A percentile compares a stretch with the other conserved stretches of the same genome.
Conservation (phyloP, 495 filamentous ascomycete genomes). For the Lophiotrema nucula region DNA sequence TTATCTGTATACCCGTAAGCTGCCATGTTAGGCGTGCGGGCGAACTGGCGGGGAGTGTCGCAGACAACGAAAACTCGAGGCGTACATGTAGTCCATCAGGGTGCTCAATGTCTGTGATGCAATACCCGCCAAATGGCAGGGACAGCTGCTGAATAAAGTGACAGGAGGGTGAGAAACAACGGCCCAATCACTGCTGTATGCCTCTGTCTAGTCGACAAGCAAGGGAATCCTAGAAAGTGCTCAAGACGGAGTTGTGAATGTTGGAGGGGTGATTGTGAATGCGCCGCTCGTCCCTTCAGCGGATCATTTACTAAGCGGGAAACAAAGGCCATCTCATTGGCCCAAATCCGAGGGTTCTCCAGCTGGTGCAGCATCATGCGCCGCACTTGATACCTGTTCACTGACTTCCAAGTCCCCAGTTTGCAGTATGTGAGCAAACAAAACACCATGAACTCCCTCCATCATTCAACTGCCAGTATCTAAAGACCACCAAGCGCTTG, state of each 20-base stretch:
- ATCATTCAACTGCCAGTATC: too few relatives aligned
- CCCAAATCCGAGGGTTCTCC: not conserved
- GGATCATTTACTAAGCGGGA: not conserved
- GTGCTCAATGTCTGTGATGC: not conserved
- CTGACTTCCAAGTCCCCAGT: too few relatives aligned
- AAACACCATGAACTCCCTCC: not conserved
- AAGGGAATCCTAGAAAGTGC: too few relatives aligned
- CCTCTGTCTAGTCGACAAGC: too few relatives aligned
- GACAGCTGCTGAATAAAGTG: not conserved
- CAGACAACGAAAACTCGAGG: not conserved
- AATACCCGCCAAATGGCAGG: not conserved
- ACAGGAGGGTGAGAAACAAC: too few relatives aligned
- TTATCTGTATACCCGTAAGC: constrained; percentile 20
- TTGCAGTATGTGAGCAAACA: not conserved
- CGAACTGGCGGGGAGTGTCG: not conserved
- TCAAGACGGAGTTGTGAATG: not conserved
- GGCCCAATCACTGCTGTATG: too few relatives aligned
- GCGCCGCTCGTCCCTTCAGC: not conserved
- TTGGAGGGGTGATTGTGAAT: not conserved
- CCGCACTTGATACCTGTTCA: too few relatives aligned
- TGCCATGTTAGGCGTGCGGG: not conserved
- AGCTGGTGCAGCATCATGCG: too few relatives aligned
- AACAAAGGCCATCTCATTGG: not conserved
- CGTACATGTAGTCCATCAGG: constrained; percentile 9
- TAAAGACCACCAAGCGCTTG: not conserved